Evolutionary conservation across 179 eudicot genomes (phyloP), one percentile per base, ranked within the genome.

Genomic region (Beta lomatogona): DNA sequence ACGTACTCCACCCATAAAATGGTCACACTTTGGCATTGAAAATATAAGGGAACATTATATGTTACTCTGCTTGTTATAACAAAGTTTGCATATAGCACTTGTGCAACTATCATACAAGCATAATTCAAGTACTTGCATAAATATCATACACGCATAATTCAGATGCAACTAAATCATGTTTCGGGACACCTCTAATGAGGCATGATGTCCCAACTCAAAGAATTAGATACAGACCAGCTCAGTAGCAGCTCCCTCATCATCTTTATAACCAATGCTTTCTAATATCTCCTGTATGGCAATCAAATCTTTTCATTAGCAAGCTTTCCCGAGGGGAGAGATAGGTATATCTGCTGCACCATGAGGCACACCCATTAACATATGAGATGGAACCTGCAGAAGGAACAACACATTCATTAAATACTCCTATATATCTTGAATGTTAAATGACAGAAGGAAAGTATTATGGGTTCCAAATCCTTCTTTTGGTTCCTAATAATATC

Each of bases 221-320:
- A 57, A 61, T 77, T 21, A 21, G 76, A 75, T 68, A 85, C 89
- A 79, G 83, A 95, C 98, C n/a, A n/a, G n/a, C 99, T 95, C 98
- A 78, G 98, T 90, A 71, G 99, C 95, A 83, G 98, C 92, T 77
- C 98, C 98, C 85, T 93, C 97, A 6, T 94, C 98, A 85, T 93
- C 95, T 86, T 91, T 94, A 84, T 93, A 93, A 60, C 93, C 97
- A 70, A 88, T 80, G 68, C 84, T 88, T 86, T 94, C 95, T 46
- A 94, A 19, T 71, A 94, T 83, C 86, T 92, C 97, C 44, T 93
- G 97, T 58, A 91, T 91, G 85, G 93, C 94, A 57, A 92, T 89
- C 87, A 90, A 78, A 82, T 90, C 92, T 86, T 28, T 89, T 88
- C 93, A 82, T 74, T 80, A 80, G 70, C 90, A 88, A 78, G 90